Conservation (phyloP, 495 filamentous ascomycete genomes). For the Talaromyces stipitatus region DNA sequence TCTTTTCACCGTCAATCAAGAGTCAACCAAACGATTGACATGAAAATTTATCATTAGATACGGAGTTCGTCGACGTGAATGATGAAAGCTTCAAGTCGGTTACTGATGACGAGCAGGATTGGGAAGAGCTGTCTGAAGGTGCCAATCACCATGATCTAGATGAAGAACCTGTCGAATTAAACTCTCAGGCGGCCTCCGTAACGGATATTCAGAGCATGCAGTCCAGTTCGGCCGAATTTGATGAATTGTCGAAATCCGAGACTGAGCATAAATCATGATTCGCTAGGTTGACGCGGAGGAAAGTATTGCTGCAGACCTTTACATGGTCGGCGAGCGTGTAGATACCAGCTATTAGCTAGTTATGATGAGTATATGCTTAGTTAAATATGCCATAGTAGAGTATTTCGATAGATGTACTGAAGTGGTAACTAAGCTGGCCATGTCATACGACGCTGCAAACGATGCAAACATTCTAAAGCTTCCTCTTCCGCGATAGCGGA, state of each 20-base stretch:
- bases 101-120: slow-evolving; percentile 26
- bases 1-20: slow-evolving; percentile 16
- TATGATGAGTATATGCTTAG: not conserved
- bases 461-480: slow-evolving; percentile 1
- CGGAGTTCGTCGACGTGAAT: not conserved
- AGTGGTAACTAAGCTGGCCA: not conserved
- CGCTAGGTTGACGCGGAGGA: not conserved
- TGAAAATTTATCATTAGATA: slow-evolving; percentile 2
- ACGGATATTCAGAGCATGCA: slow-evolving; percentile 24
- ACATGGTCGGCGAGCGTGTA: not conserved
- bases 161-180: slow-evolving; percentile 19
- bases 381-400: too few species aligned
- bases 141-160: slow-evolving; percentile 18
- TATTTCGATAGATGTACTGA: too few species aligned
- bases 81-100: slow-evolving; percentile 1
- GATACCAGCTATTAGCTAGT: not conserved
- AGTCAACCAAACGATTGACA: slow-evolving; percentile 18
- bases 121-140: slow-evolving; percentile 28
- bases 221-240: slow-evolving; percentile 14
- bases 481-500: not conserved
- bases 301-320: not conserved
- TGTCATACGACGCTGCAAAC: slow-evolving; percentile 2
- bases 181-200: slow-evolving; percentile 14
- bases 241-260: slow-evolving; percentile 1
- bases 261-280: not conserved